These are phyloP conservation scores for Chalciporus sp. DNA, from an alignment of 1,284 basidiomycete species.

Conservation along the genomic window DNA sequence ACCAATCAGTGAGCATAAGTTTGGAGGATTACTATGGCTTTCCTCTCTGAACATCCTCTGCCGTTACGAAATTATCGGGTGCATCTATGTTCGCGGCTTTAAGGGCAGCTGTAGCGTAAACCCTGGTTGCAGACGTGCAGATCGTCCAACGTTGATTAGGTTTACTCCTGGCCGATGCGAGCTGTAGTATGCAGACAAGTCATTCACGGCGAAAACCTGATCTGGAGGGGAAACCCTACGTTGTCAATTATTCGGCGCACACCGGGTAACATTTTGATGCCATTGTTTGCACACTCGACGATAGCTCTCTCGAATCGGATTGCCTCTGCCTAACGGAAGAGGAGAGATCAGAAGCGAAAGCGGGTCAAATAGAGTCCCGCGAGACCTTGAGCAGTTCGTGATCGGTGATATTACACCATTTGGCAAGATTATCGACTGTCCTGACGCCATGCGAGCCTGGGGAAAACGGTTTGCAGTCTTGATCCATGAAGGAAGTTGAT, in stretches of 20 bases:
- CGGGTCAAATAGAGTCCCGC: neutral
- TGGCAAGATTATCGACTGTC: slow-evolving; percentile 76
- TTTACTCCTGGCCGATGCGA: slow-evolving; percentile 43
- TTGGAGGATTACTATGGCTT: slow-evolving; percentile 68
- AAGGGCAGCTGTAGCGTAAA: slow-evolving; percentile 59
- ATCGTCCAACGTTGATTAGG: slow-evolving; percentile 67
- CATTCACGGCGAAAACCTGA: neutral
- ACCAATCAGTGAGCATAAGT: slow-evolving; percentile 10
- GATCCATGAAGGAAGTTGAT: slow-evolving; percentile 2
- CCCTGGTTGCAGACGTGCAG: slow-evolving; percentile 67
- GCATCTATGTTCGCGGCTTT: slow-evolving; percentile 51
- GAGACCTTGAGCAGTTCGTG: slow-evolving; percentile 66
- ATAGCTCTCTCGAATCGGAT: slow-evolving; percentile 70
- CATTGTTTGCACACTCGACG: slow-evolving; percentile 54
- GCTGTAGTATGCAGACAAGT: slow-evolving; percentile 35
- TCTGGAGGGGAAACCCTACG: slow-evolving; percentile 34
- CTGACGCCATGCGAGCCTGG: slow-evolving; percentile 80
- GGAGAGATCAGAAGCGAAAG: neutral
- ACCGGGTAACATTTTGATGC: slow-evolving; percentile 68
- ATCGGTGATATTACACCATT: slow-evolving; percentile 71
- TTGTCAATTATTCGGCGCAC: slow-evolving; percentile 54
- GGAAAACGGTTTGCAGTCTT: slow-evolving; percentile 1
- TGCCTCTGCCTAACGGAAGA: slow-evolving; percentile 53
- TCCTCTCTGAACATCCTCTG: slow-evolving; percentile 78
- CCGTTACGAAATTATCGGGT: slow-evolving; percentile 72